Evolutionary conservation across 345 rosid genomes (phyloP), one percentile per base, ranked within the genome.

Genomic region (Melastoma malabathricum): DNA sequence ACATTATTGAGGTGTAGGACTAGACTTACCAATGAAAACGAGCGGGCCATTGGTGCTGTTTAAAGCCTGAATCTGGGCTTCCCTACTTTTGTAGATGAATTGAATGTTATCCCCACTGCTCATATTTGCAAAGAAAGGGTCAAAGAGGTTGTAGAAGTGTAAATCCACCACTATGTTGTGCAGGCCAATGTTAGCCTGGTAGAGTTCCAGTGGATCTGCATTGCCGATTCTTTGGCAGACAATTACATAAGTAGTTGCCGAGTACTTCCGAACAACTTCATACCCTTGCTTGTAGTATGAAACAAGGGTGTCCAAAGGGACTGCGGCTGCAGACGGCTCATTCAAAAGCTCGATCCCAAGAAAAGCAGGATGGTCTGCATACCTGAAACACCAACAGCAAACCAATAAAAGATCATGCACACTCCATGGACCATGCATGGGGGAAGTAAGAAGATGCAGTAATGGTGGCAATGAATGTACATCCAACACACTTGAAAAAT

Each of bases 161-260:
- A 83, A 70, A 66, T 83, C 93, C 68, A 83, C 72, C 59, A 83
- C 87, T 43, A 70, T 0, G 45, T 83, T 75, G 48, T 74, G 72
- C 13, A 70, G 68, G 51, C 87, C 82, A 50, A 83, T 59, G 54
- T 72, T 64, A 18, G 93, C 82, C 55, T 70, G 74, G 61, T 72
- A 78, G 48, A 83, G 87, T 62, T 83, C 93, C 46, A 72, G 18
- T 0, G 84, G 87, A 58, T 80, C 83, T 3, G 79, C 87, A 62
- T 75, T 74, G 74, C 93, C 93, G 5, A 83, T 80, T 72, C 87
- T 75, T 65, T 83, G 93, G 66, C 87, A 83, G 14, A 78, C 14
- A 43, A 83, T 75, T 55, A 83, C 87, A 44, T 77, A 83, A 41
- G 83, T 77, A 29, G 65, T 58, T 7, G 74, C 20, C 1, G 93